Percentiles rank a stretch among this genome's conserved stretches.
Conservation (phyloP, 306 rosid genomes). For the Quercus cerris region DNA sequence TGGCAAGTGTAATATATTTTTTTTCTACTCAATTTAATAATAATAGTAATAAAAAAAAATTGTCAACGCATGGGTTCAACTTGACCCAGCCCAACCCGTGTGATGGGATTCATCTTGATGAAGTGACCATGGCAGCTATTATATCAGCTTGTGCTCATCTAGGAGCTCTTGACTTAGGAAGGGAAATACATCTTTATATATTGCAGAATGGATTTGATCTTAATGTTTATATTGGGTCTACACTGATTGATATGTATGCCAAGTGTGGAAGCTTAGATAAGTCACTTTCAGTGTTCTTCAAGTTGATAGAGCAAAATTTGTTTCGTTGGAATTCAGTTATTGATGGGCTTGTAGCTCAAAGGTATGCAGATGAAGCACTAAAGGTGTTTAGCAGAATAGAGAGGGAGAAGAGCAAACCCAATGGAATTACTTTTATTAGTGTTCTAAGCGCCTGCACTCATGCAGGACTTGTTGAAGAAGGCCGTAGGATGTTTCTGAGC, state of each 20-base stretch:
- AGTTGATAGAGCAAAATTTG: conserved; percentile 53
- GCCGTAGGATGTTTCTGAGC: conserved; percentile 49
- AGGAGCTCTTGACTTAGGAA: conserved; percentile 78
- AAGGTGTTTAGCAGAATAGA: conserved; percentile 60
- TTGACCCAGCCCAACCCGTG: too few relatives aligned
- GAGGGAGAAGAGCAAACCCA: conserved; percentile 54
- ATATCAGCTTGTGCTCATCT: conserved; percentile 79
- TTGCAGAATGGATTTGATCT: conserved; percentile 54
- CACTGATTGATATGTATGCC: conserved; percentile 82
- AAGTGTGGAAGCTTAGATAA: conserved; percentile 71
- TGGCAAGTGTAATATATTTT: too few relatives aligned
- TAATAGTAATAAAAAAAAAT: too few relatives aligned
- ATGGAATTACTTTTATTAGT: conserved; percentile 65
- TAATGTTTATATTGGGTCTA: conserved; percentile 75
- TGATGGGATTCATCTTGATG: conserved; percentile 59
- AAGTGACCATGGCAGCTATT: conserved; percentile 58
- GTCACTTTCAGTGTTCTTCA: conserved; percentile 72
- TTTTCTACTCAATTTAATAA: too few relatives aligned
- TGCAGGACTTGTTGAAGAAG: conserved; percentile 69
- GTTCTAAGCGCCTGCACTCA: conserved; percentile 74
- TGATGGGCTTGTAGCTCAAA: conserved; percentile 73
- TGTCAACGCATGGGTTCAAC: too few relatives aligned
- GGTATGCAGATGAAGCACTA: conserved; percentile 50
- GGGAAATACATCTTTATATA: conserved; percentile 52
- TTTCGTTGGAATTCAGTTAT: conserved; percentile 82